These are phyloP conservation scores for Beta vulgaris DNA, from an alignment of 148 eudicot genomes.

Conservation along the genomic window DNA sequence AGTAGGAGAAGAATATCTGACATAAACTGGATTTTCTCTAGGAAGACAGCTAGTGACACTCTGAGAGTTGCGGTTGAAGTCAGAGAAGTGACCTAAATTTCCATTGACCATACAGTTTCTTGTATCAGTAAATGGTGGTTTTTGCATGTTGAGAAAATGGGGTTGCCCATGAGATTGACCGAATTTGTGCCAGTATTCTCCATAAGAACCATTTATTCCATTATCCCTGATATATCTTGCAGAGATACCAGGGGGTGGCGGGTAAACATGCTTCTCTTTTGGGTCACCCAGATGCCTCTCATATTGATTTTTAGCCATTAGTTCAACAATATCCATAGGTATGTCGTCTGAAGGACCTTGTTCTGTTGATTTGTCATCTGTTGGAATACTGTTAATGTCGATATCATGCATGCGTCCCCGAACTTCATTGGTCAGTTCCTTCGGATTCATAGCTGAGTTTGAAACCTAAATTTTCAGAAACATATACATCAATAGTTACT, in stretches of 20 bases:
- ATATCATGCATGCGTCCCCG: slow-evolving; percentile 31
- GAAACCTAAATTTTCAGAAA: slow-evolving; percentile 16
- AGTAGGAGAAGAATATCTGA: slow-evolving; percentile 25
- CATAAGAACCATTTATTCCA: slow-evolving; percentile 14
- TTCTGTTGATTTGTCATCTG: slow-evolving; percentile 28
- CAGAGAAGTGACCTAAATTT: slow-evolving; percentile 23
- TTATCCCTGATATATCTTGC: slow-evolving; percentile 12
- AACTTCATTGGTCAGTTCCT: slow-evolving; percentile 31
- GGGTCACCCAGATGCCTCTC: slow-evolving; percentile 42
- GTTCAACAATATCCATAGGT: slow-evolving; percentile 74
- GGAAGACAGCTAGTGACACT: slow-evolving; percentile 13
- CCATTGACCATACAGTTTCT: slow-evolving; percentile 20
- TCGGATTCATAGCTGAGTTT: not conserved
- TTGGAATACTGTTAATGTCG: slow-evolving; percentile 33
- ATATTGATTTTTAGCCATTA: slow-evolving; percentile 61
- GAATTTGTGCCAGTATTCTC: slow-evolving; percentile 23
- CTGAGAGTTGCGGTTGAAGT: slow-evolving; percentile 23
- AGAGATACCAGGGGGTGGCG: slow-evolving; percentile 9
- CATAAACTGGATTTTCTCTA: slow-evolving; percentile 32
- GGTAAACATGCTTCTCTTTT: slow-evolving; percentile 15
- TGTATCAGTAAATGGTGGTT: slow-evolving; percentile 15
- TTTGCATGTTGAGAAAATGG: slow-evolving; percentile 20
- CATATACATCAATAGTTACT: not conserved
- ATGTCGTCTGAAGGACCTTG: slow-evolving; percentile 47
- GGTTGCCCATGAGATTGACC: slow-evolving; percentile 23